phyloP scores from a whole-genome alignment of 2,329 filamentous ascomycete genomes.

The Coniochaeta ligniaria region DNA sequence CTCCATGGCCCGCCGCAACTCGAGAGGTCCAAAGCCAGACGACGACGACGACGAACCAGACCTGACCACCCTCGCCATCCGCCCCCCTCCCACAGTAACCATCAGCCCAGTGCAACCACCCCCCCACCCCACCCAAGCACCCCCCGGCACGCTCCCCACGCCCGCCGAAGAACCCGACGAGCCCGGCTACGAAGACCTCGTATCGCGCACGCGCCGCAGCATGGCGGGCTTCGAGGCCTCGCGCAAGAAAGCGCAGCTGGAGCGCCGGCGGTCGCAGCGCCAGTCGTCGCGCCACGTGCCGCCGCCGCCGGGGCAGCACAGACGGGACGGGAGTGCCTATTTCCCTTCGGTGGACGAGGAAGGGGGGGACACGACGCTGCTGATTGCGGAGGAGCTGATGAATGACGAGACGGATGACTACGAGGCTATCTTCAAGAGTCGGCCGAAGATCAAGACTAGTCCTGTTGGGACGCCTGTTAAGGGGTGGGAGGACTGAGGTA shows the following conservation, averaged over 20 bases:
- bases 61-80: background rate
- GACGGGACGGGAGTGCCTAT: constrained; percentile 32
- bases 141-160: constrained; percentile 5
- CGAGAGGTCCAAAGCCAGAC: constrained; percentile 20
- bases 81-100: background rate
- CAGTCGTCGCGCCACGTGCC: constrained; percentile 22
- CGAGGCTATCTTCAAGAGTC: constrained; percentile 75
- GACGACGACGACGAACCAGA: constrained; percentile 23
- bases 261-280: constrained; percentile 43
- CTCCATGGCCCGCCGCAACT: constrained; percentile 61
- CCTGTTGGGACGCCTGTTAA: constrained; percentile 49
- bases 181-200: constrained; percentile 39
- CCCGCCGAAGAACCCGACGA: constrained; percentile 18
- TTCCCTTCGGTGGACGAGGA: constrained; percentile 43
- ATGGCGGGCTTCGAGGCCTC: constrained; percentile 57
- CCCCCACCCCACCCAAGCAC: constrained; percentile 8
- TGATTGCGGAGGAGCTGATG: constrained; percentile 63
- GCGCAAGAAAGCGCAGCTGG: constrained; percentile 52
- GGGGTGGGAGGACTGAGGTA: constrained; percentile 10
- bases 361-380: constrained; percentile 25
- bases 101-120: background rate
- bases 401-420: constrained; percentile 60
- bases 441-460: constrained; percentile 73
- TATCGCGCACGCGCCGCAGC: constrained; percentile 50
- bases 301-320: constrained; percentile 5